Conservation (phyloP, 2,329 filamentous ascomycete genomes). For the Beauveria bassiana region DNA sequence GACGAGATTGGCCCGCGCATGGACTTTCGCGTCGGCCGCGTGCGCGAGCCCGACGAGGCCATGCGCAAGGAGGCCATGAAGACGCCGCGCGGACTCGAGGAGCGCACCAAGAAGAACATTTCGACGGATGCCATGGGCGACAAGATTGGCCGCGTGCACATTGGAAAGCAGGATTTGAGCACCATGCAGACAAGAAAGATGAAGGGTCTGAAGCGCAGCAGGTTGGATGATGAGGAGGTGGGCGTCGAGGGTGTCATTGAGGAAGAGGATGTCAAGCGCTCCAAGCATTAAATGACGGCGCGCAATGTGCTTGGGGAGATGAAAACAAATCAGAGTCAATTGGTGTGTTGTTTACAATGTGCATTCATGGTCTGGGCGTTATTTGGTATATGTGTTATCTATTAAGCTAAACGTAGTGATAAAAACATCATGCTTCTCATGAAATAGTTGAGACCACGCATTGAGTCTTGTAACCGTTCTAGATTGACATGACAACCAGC, state of each 20-base stretch:
- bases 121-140: conserved; percentile 86
- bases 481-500: background rate
- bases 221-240: conserved; percentile 50
- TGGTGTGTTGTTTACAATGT: background rate
- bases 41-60: conserved; percentile 67
- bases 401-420: background rate
- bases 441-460: background rate
- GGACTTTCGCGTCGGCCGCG: conserved; percentile 79
- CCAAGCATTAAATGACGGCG: conserved; percentile 22
- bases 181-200: conserved; percentile 95
- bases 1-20: conserved; percentile 94
- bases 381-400: conserved; percentile 1
- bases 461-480: background rate
- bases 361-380: conserved; percentile 11
- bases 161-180: conserved; percentile 81
- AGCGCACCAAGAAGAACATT: conserved; percentile 93
- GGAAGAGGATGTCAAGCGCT: conserved; percentile 30
- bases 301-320: background rate
- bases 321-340: background rate
- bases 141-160: conserved; percentile 88
- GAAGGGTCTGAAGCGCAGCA: conserved; percentile 89
- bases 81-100: conserved; percentile 67
- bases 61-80: conserved; percentile 86
- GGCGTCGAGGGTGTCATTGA: conserved; percentile 29
- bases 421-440: background rate